phyloP scores from a whole-genome alignment of 1,139 yeast genomes.

The Scheffersomyces segobiensis region DNA sequence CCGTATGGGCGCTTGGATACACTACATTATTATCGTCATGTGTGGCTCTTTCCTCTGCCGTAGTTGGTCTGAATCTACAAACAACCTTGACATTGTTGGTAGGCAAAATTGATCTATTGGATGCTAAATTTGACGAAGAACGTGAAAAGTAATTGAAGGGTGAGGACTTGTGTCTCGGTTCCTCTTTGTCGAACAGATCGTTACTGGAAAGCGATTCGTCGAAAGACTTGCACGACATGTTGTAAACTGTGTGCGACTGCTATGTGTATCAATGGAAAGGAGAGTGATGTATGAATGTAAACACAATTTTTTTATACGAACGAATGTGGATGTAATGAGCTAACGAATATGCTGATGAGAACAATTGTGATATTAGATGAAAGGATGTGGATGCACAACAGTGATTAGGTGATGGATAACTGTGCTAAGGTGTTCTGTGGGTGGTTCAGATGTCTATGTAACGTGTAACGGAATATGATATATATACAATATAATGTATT shows the following conservation, averaged over 20 bases:
- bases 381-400: no score
- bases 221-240: background rate
- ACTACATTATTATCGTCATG: slow-evolving; percentile 20
- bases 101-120: slow-evolving; percentile 2
- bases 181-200: background rate
- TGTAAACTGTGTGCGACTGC: background rate
- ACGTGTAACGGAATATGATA: no score
- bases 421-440: no score
- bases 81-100: slow-evolving; percentile 46
- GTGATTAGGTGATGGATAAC: no score
- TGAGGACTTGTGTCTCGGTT: background rate
- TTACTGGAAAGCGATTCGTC: slow-evolving; percentile 1
- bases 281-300: no score
- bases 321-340: no score
- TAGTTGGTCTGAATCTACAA: slow-evolving; percentile 64
- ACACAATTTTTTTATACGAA: no score
- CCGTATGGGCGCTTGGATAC: slow-evolving; percentile 30
- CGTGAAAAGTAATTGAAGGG: slow-evolving; percentile 5
- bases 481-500: no score
- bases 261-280: no score
- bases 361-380: no score
- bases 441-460: no score
- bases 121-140: background rate
- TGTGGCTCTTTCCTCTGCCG: slow-evolving; percentile 28
- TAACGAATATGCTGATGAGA: no score